A percentile compares a stretch with the other conserved stretches of the same genome.
These are phyloP conservation scores for Malus domestica DNA, from an alignment of 306 rosid genomes.

Conservation along the genomic window ASM211411v1 NC_041791.1:11488001-11488500, in stretches of 20 bases:
- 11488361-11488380: not conserved
- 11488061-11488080: not conserved
- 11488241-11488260: not conserved
- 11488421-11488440: not conserved
- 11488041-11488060: not conserved
- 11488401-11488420: not conserved
- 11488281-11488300: not conserved
- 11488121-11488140: no score
- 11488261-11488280: not conserved
- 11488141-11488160: not conserved
- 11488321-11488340: not conserved
- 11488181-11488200: not conserved
- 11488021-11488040: not conserved
- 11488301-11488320: not conserved
- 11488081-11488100: not conserved
- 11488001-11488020: no score
- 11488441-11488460: not conserved
- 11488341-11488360: not conserved
- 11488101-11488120: not conserved
- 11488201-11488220: not conserved
- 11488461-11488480: not conserved
- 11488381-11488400: not conserved
- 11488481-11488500: not conserved
- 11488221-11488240: not conserved
- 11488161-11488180: not conserved